Base-by-base conservation (phyloP, 2,329 filamentous ascomycete genomes). In the Sporothrix mexicana region DNA sequence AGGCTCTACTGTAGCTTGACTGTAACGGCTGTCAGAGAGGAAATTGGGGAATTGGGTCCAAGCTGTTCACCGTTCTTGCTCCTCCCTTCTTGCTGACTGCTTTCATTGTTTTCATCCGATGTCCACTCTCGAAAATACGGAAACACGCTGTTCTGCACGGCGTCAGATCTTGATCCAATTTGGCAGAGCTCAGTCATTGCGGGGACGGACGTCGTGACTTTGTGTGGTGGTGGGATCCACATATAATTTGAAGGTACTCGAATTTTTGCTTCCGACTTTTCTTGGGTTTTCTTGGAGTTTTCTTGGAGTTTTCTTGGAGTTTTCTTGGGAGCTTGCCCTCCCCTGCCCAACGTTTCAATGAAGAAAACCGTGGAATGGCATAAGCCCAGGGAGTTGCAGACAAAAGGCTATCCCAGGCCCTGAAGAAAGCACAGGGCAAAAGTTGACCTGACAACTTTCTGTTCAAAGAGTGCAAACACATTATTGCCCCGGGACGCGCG, bases 121-220 rank as follows among this genome's bases (percentile, higher is more conserved):
- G 57, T 25, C 20, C 12, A 15, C 25, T 36, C 55, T 17, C 23
- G 36, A 30, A 41, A 41, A 45, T 15, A 43, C 23, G 59, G 59
- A 41, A 64, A 45, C 57, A 67, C 8, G 8, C 41, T 23, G 36
- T 61, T n/a, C 8, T 59, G 23, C 25, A 9, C n/a, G 66, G 47
- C 55, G 47, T 53, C 47, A 53, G 66, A 69, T 69, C 66, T 69
- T 25, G 66, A 53, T 69, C 47, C 30, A 69, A 69, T 68, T 51
- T 67, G 62, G 45, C 10, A 51, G 64, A 51, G 45, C 30, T 25
- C 51, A 68, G 67, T 17, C 30, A 69, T 25, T 45, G 67, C 67
- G 67, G 67, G 51, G 25, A 53, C 25, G 12, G 47, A 9, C 23
- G 23, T 12, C 47, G 8, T 15, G 20, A 53, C 45, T 41, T 55